Evolutionary conservation across 2,329 filamentous ascomycete genomes (phyloP).

Genomic region (Leptographium flavum): DNA sequence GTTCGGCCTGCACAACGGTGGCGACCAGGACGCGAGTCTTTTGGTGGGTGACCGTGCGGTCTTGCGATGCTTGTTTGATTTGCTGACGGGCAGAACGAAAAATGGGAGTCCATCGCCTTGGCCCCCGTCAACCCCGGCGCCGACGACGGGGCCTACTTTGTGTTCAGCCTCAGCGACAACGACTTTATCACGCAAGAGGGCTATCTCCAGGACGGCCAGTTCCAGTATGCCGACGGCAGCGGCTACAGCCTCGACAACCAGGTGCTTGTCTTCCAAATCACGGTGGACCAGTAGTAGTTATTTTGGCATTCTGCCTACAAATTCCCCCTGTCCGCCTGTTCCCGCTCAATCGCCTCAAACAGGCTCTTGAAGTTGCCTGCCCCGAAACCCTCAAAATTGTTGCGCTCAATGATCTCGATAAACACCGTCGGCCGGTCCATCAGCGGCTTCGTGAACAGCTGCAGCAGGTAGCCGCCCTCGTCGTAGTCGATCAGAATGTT

Average conservation of each 20-base stretch:
- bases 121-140: constrained; percentile 33
- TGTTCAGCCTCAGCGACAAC: constrained; percentile 57
- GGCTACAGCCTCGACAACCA: constrained; percentile 47
- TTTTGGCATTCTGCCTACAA: constrained; percentile 32
- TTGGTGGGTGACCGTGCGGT: constrained; percentile 23
- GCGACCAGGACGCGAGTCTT: constrained; percentile 38
- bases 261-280: constrained; percentile 45
- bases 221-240: constrained; percentile 39
- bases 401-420: constrained; percentile 87
- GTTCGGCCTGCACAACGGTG: constrained; percentile 57
- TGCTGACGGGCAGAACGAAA: constrained; percentile 41
- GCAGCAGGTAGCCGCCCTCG: constrained; percentile 70
- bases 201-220: constrained; percentile 39
- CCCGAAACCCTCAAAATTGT: constrained; percentile 83
- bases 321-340: constrained; percentile 78
- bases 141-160: constrained; percentile 43
- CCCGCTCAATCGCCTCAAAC: constrained; percentile 89
- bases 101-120: constrained; percentile 58
- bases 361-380: constrained; percentile 92
- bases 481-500: constrained; percentile 94
- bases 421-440: constrained; percentile 94
- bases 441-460: constrained; percentile 71
- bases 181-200: constrained; percentile 64
- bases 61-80: too few species aligned
- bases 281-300: background rate